Base-by-base conservation (phyloP, 352 stramenopile species). In the Blastocystis sp. region DNA sequence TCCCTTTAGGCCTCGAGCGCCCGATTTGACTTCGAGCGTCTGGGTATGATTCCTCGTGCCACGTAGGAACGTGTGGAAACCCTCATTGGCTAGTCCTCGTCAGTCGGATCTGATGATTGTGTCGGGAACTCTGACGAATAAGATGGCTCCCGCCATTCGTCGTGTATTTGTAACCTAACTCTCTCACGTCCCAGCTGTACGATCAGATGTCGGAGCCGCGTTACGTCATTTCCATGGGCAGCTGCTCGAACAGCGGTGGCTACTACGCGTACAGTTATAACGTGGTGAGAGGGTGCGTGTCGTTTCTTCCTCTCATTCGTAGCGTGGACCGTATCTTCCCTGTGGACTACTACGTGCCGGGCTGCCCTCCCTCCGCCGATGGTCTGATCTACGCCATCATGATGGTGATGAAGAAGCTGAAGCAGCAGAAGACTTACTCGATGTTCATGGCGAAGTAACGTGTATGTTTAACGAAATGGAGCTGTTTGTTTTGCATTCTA, bases 51-150 rank as follows among this genome's bases (percentile, higher is more conserved):
- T 16, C 98, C 98, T 87, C 94, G 96, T 87, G 96, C 96, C 0
- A 93, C 89, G 73, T 84, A 64, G 40, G 48, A 69, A 90, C 90
- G 38, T 9, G 16, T 6, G 29, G 4, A 1, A 24, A 16, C 4
- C 29, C 24, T 75, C 29, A 73, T 69, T 49, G 4, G 7, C 21
- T 84, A 93, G 90, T 54, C 93, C 93, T 8, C 92, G 94, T 87
- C 93, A 97, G 88, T 96, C 94, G 4, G 96, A 99, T 90, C 94
- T 99, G 6, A 98, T 99, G 96, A 97, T 99, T 90, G 95, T 99
- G 21, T 94, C 96, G 18, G 96, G 96, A 4, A 99, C 96, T 27
- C 89, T 99, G 29, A 98, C 95, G 81, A 99, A 99, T 91, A 99
- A 99, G 89, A 99, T 99, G 96, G 96, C 96, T 24, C 96, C 96